These are phyloP conservation scores for Torulaspora globosa DNA, from an alignment of 1,139 yeast genomes.

Conservation along the genomic window DNA sequence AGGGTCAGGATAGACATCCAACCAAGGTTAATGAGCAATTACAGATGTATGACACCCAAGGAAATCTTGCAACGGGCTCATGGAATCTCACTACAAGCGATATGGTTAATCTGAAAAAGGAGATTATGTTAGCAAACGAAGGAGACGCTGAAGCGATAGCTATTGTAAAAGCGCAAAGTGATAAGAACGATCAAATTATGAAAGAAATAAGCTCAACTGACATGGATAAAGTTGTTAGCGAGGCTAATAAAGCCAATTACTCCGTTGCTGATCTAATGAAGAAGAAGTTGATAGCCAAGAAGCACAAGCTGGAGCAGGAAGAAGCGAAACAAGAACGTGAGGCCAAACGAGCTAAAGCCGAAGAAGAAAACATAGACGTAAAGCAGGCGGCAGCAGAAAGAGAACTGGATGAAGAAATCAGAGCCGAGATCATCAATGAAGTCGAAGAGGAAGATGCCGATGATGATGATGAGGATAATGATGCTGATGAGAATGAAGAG, in stretches of 20 bases:
- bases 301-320: constrained; percentile 23
- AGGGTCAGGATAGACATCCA: constrained; percentile 76
- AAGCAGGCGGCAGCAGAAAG: constrained; percentile 13
- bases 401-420: constrained; percentile 28
- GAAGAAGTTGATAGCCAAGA: constrained; percentile 36
- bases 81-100: constrained; percentile 70
- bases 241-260: constrained; percentile 38
- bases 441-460: constrained; percentile 29
- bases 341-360: constrained; percentile 8
- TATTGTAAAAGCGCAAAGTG: constrained; percentile 46
- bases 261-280: constrained; percentile 45
- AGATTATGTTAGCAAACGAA: constrained; percentile 69
- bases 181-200: constrained; percentile 27
- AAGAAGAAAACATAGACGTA: constrained; percentile 9
- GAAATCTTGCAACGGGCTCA: constrained; percentile 55
- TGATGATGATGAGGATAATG: constrained; percentile 27
- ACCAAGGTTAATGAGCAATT: constrained; percentile 64
- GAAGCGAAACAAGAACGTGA: constrained; percentile 16
- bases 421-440: constrained; percentile 11
- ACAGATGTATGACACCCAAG: constrained; percentile 70
- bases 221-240: constrained; percentile 35
- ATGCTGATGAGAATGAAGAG: constrained; percentile 17
- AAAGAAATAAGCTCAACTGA: constrained; percentile 31
- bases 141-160: constrained; percentile 72
- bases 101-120: constrained; percentile 61